Evolutionary conservation across 805 yeast genomes (phyloP).

Genomic region (Ogataea ramenticola): DNA sequence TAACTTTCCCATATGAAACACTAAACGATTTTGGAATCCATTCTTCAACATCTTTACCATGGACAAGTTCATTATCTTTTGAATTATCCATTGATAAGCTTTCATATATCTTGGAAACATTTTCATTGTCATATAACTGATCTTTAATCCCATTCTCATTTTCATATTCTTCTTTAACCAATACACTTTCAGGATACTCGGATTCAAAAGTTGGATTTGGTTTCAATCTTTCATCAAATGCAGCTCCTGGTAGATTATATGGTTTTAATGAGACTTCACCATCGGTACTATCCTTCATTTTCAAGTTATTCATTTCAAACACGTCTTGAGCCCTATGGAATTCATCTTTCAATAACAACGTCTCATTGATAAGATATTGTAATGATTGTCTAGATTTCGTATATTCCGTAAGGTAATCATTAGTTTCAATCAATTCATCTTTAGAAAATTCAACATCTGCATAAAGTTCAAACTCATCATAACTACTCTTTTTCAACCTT

Average conservation of each 20-base stretch:
- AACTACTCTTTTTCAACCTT: not conserved
- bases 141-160: not conserved
- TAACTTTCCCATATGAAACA: constrained; percentile 3
- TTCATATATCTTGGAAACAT: not conserved
- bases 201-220: not conserved
- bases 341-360: not conserved
- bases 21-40: not conserved
- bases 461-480: not conserved
- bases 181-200: not conserved
- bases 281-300: too few species aligned
- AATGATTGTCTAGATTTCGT: not conserved
- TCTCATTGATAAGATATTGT: not conserved
- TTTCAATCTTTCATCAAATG: not conserved
- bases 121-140: not conserved
- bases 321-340: not conserved
- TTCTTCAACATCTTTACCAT: not conserved
- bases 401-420: not conserved
- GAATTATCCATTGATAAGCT: not conserved
- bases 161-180: not conserved
- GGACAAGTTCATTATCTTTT: not conserved
- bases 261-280: too few species aligned
- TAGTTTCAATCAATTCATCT: not conserved
- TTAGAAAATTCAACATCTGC: constrained; percentile 6
- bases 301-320: not conserved
- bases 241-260: not conserved